These are phyloP conservation scores for Geotrichum europaeum DNA, from an alignment of 1,139 yeast species.

Conservation along the genomic window DNA sequence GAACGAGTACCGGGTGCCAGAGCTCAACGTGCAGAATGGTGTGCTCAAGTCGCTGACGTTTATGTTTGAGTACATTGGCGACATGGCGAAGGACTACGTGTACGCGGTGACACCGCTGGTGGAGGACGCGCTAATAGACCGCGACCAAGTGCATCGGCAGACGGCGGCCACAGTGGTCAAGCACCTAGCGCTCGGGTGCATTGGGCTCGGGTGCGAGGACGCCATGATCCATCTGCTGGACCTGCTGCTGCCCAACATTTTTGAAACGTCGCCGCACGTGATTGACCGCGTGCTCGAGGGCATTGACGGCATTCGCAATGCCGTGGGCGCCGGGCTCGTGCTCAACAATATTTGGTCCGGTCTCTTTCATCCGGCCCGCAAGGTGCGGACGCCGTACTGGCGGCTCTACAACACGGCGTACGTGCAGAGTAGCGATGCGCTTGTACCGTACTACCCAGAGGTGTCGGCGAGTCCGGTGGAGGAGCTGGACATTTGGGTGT, in stretches of 20 bases:
- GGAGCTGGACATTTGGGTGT: neutral
- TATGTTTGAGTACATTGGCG: constrained; percentile 87
- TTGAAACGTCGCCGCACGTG: constrained; percentile 94
- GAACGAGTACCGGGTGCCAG: constrained; percentile 94
- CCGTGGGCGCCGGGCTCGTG: constrained; percentile 69
- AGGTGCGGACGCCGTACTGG: constrained; percentile 86
- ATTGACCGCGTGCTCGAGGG: constrained; percentile 77
- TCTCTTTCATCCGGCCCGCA: constrained; percentile 85
- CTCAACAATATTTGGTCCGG: constrained; percentile 83
- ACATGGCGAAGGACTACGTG: constrained; percentile 73
- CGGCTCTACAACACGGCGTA: constrained; percentile 70
- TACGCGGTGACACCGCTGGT: constrained; percentile 74
- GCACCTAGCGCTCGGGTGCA: constrained; percentile 74
- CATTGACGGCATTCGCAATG: constrained; percentile 64
- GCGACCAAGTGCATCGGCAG: constrained; percentile 91
- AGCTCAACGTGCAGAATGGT: constrained; percentile 92
- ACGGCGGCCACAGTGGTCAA: constrained; percentile 87
- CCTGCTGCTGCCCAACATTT: constrained; percentile 73
- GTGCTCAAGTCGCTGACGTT: constrained; percentile 89
- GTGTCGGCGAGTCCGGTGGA: neutral
- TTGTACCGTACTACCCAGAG: constrained; percentile 79
- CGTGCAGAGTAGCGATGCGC: constrained; percentile 63
- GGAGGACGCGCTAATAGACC: constrained; percentile 85
- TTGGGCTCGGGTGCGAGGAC: constrained; percentile 70
- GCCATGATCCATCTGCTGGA: constrained; percentile 71